Evolutionary conservation across 192 early-diverging fungal genomes (phyloP), one percentile per base, ranked within the genome.

Genomic region (Endogone sp.): DNA sequence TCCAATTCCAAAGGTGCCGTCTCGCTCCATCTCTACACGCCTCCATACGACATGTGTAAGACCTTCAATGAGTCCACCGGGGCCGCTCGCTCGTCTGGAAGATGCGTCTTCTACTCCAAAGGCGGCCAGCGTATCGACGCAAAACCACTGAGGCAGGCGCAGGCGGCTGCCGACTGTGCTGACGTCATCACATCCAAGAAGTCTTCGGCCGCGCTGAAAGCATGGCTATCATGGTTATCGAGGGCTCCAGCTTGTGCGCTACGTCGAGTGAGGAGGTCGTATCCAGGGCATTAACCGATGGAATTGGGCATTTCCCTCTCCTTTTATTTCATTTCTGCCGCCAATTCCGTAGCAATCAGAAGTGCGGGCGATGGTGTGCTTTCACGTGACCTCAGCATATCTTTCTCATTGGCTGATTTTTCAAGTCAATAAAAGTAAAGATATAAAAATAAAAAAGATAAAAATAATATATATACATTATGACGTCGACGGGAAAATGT

Each of bases 21-120:
- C 10, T 94, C 95, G 22, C 82, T 97, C 55, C 95, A 97, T 73
- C 80, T 97, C 56, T 97, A 97, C 71, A 91, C 92, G 3, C 95
- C 95, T 29, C 94, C 95, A 2, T 92, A 88, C 69, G 75, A 92
- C 24, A 84, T 82, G 32, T 95, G 94, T 81, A 90, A 88, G 68
- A 93, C 90, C 11, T 97, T 94, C 74, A 86, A 92, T 61, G 91
- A 93, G 69, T 60, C 66, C 2, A 95, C 93, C 0, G 92, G 92
- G n/a, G 71, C 64, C 29, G 79, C 85, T 2, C 76, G 89, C 13
- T 77, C 76, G 25, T 83, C 82, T 28, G 87, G 88, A 23, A 73
- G 82, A 32, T 88, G 86, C 60, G 71, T 82, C 4, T 91, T 87
- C 74, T 91, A 82, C 66, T 87, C 87, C n/a, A 73, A 79, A 27